Conservation (phyloP, 2,329 filamentous ascomycete species). For the Epichloe hybrida region DNA sequence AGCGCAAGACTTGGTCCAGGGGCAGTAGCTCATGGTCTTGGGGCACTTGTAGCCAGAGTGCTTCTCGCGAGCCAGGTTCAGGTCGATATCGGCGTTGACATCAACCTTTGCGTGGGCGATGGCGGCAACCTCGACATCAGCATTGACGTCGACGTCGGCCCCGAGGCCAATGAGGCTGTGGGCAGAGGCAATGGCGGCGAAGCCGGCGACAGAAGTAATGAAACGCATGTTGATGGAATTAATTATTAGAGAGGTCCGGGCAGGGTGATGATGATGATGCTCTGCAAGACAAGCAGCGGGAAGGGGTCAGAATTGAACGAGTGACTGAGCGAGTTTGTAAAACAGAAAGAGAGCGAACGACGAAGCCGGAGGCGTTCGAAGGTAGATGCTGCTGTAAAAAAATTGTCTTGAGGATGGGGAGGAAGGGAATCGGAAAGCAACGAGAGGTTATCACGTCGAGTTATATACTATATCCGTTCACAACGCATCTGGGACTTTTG, state of each 20-base stretch:
- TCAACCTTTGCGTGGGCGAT: conserved; percentile 4
- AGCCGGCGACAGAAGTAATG: conserved; percentile 15
- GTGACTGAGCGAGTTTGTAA: neutral
- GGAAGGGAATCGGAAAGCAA: neutral
- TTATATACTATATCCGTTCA: neutral
- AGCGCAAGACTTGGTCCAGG: conserved; percentile 28
- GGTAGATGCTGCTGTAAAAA: neutral
- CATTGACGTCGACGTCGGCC: conserved; percentile 1
- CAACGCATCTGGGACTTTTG: neutral
- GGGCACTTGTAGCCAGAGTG: conserved; percentile 18
- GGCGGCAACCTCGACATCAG: conserved; percentile 6
- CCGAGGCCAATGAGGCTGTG: conserved; percentile 17
- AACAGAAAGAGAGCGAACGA: conserved; percentile 5
- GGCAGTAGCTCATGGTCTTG: conserved; percentile 21
- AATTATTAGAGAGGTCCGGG: neutral
- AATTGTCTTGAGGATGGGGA: neutral
- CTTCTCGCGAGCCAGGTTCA: conserved; percentile 9
- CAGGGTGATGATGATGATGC: neutral
- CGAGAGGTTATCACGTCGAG: neutral
- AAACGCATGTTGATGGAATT: conserved; percentile 17
- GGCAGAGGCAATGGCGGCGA: conserved; percentile 12
- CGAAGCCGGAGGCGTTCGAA: conserved; percentile 1
- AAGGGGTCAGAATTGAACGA: neutral
- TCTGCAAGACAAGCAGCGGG: neutral
- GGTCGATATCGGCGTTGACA: conserved; percentile 5